These are phyloP conservation scores for Beauveria sp. DNA, from an alignment of 2,329 filamentous ascomycete genomes.

Conservation along the genomic window DNA sequence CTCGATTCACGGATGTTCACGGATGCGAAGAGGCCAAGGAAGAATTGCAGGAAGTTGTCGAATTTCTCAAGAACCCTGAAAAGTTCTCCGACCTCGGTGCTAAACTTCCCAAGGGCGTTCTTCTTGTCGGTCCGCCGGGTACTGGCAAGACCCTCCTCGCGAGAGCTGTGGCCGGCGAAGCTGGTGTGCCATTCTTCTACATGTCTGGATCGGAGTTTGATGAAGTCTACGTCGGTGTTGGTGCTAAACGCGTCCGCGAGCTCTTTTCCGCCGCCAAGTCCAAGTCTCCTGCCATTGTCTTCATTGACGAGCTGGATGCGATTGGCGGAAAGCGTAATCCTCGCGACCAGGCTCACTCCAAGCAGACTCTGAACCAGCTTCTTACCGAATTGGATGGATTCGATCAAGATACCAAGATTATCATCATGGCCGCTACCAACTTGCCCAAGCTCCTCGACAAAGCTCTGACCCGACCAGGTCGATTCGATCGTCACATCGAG, in stretches of 20 bases:
- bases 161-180: constrained; percentile 91
- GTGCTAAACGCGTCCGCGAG: constrained; percentile 91
- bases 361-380: constrained; percentile 95
- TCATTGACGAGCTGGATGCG: constrained; percentile 90
- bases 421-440: constrained; percentile 94
- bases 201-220: constrained; percentile 99
- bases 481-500: constrained; percentile 87
- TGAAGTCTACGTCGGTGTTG: constrained; percentile 95
- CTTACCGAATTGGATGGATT: constrained; percentile 96
- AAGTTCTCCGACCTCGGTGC: constrained; percentile 91
- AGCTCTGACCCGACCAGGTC: constrained; percentile 84
- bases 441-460: constrained; percentile 92
- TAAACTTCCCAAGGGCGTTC: constrained; percentile 92
- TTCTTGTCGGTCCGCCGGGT: constrained; percentile 90
- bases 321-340: constrained; percentile 92
- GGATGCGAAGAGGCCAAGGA: constrained; percentile 98
- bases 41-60: constrained; percentile 91
- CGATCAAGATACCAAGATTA: constrained; percentile 87
- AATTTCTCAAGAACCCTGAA: constrained; percentile 89
- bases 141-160: constrained; percentile 95
- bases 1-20: constrained; percentile 87
- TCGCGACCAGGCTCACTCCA: constrained; percentile 82
- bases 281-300: constrained; percentile 89
- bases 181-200: constrained; percentile 98
- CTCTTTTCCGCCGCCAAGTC: constrained; percentile 75